phyloP scores from a whole-genome alignment of 352 stramenopile genomes.

The Phytophthora capsici region DNA sequence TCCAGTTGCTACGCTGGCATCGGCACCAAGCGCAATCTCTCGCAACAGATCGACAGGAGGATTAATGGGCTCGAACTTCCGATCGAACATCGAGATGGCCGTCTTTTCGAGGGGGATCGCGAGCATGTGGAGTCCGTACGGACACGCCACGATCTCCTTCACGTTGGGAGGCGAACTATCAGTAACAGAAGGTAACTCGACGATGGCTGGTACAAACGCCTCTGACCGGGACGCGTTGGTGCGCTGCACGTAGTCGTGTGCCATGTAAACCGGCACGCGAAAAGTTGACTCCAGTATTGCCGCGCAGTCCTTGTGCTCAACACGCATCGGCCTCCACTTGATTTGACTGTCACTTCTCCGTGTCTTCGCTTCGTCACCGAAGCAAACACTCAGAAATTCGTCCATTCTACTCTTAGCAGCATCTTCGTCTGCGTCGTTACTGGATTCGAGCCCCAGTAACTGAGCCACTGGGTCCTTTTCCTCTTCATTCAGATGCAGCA shows the following conservation, averaged over 20 bases:
- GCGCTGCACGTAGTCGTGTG: constrained; percentile 75
- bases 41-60: constrained; percentile 10
- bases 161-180: constrained; percentile 1
- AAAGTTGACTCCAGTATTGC: constrained; percentile 45
- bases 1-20: constrained; percentile 20
- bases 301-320: constrained; percentile 40
- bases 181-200: constrained; percentile 18
- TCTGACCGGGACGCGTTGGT: constrained; percentile 46
- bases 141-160: constrained; percentile 48
- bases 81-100: constrained; percentile 33
- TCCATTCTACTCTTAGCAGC: constrained; percentile 4
- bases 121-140: constrained; percentile 69
- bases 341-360: not conserved
- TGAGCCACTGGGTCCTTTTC: constrained; percentile 14
- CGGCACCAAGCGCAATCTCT: constrained; percentile 35
- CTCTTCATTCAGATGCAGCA: constrained; percentile 34
- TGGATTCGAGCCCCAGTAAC: constrained; percentile 21
- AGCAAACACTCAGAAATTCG: constrained; percentile 28
- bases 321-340: constrained; percentile 21
- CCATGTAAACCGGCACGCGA: constrained; percentile 56
- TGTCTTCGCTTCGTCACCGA: constrained; percentile 19
- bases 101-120: constrained; percentile 27
- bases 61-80: constrained; percentile 39
- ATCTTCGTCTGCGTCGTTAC: constrained; percentile 1
- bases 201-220: constrained; percentile 44